phyloP scores from a whole-genome alignment of 1,284 basidiomycete species.

The Coniferiporia sulphurascens region DNA sequence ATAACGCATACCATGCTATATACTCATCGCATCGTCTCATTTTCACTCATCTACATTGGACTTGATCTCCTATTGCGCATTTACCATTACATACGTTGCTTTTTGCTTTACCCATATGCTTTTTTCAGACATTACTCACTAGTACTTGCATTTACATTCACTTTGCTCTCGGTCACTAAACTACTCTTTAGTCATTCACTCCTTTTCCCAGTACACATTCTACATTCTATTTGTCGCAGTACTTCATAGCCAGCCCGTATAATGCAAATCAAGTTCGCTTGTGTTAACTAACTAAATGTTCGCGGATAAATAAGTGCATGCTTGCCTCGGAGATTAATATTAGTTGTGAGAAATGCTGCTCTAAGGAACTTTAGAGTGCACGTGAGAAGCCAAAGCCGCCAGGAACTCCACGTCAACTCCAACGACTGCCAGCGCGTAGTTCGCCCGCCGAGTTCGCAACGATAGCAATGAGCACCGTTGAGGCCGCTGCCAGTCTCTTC shows the following conservation, averaged over 20 bases:
- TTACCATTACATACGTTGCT: slow-evolving; percentile 5
- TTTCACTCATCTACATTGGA: slow-evolving; percentile 8
- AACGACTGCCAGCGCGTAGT: neutral
- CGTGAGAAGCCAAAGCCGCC: neutral
- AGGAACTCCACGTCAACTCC: slow-evolving; percentile 4
- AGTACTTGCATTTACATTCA: slow-evolving; percentile 6
- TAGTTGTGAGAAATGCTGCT: too few relatives aligned
- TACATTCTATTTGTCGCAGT: slow-evolving; percentile 30
- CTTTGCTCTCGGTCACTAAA: slow-evolving; percentile 4
- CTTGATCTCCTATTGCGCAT: slow-evolving; percentile 15
- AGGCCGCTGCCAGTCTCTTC: slow-evolving; percentile 76
- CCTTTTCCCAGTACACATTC: slow-evolving; percentile 15
- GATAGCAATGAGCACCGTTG: slow-evolving; percentile 51
- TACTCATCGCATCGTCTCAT: slow-evolving; percentile 11
- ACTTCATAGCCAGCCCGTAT: slow-evolving; percentile 32
- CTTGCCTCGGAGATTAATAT: too few relatives aligned
- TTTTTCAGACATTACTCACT: slow-evolving; percentile 15
- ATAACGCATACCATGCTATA: slow-evolving; percentile 10
- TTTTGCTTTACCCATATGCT: slow-evolving; percentile 12
- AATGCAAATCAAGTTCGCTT: slow-evolving; percentile 16
- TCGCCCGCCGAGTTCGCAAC: neutral
- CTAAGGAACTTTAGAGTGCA: neutral
- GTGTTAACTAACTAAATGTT: neutral
- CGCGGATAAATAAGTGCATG: neutral
- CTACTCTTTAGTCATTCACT: slow-evolving; percentile 17